These are phyloP conservation scores for Pyrenula aspistea DNA, from an alignment of 495 filamentous ascomycete genomes.

Conservation along the genomic window DNA sequence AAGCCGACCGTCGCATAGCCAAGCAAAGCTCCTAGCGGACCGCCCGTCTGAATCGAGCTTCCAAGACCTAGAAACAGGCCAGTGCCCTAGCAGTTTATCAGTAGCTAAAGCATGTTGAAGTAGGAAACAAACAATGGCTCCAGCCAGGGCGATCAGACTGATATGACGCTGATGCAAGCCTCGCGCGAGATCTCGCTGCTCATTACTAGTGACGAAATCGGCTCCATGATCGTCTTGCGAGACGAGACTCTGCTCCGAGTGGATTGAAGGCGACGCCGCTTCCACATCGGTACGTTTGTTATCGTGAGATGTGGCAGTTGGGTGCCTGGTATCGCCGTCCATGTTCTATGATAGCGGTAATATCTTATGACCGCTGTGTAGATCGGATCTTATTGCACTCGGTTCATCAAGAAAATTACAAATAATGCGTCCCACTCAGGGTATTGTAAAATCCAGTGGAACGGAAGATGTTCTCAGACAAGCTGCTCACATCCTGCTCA, in stretches of 20 bases:
- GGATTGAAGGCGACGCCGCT: not conserved
- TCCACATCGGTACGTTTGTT: conserved; percentile 12
- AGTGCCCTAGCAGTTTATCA: conserved; percentile 28
- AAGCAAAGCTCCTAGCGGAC: conserved; percentile 48
- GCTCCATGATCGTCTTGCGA: conserved; percentile 7
- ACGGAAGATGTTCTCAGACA: not conserved
- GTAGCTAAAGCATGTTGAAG: not conserved
- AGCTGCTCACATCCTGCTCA: not conserved
- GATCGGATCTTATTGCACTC: not conserved
- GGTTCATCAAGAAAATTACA: not conserved
- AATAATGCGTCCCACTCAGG: not conserved
- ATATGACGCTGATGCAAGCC: conserved; percentile 35
- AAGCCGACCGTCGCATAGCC: conserved; percentile 29
- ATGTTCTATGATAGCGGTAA: not conserved
- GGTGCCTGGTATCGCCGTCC: conserved; percentile 25
- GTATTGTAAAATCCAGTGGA: too few species aligned
- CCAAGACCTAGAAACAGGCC: conserved; percentile 53
- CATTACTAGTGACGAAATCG: conserved; percentile 7
- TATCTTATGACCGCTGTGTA: not conserved
- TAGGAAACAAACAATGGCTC: conserved; percentile 34
- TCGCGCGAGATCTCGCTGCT: conserved; percentile 14
- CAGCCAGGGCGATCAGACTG: conserved; percentile 47
- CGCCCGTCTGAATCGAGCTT: conserved; percentile 41
- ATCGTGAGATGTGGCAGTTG: conserved; percentile 34
- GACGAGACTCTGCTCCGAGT: conserved; percentile 14